Percentiles rank a stretch among this genome's conserved stretches.
Conservation (phyloP, 2,329 filamentous ascomycete genomes). For the Fusarium floridanum region DNA sequence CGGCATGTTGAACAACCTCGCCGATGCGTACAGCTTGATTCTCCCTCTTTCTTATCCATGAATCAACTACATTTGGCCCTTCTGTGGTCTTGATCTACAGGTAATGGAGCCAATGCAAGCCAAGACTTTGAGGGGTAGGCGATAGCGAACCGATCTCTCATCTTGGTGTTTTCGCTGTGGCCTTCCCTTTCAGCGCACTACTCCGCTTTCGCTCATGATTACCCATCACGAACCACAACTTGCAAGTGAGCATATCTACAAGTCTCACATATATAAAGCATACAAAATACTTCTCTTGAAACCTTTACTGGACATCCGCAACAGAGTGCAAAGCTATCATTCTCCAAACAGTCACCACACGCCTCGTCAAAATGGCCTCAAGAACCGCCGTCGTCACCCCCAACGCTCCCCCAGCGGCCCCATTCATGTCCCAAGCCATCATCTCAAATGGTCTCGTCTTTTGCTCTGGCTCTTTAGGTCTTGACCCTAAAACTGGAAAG, state of each 20-base stretch:
- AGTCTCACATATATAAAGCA: background rate
- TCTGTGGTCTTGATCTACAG: background rate
- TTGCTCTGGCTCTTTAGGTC: conserved; percentile 18
- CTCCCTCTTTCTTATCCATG: background rate
- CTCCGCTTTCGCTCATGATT: background rate
- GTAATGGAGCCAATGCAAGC: background rate
- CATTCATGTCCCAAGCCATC: conserved; percentile 33
- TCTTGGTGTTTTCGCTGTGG: background rate
- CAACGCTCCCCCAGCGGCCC: conserved; percentile 25
- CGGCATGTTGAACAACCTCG: background rate
- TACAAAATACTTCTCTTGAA: background rate
- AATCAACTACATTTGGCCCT: too few species aligned
- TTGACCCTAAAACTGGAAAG: background rate
- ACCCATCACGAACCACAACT: background rate
- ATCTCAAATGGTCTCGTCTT: conserved; percentile 33
- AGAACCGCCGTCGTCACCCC: conserved; percentile 27
- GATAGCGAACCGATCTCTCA: background rate
- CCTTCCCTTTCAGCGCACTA: background rate
- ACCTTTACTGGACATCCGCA: background rate
- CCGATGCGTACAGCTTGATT: background rate
- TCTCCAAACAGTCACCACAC: background rate
- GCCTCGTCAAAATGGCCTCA: conserved; percentile 7
- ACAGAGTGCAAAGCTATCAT: background rate
- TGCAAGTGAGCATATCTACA: background rate
- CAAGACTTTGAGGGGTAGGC: background rate